Evolutionary conservation across 1,139 yeast genomes (phyloP), one percentile per base, ranked within the genome.

Genomic region (Sugiyamaella grinbergsii): DNA sequence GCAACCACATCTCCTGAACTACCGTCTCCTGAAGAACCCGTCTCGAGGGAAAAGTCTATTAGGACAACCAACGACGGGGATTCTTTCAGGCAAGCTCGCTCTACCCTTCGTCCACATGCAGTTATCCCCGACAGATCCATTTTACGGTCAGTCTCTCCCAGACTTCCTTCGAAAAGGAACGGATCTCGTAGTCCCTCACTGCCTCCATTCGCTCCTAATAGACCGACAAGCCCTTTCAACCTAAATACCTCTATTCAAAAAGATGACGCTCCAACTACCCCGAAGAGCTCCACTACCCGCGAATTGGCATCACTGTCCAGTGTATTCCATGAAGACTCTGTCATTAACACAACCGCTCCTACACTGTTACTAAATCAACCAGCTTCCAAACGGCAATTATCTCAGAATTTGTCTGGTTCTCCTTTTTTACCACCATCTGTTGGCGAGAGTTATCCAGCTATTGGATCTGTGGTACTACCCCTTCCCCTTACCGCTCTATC

Each of bases 111-210:
- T 37, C 43, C 49, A 18, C 39, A 37, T 5, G 24, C 39, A 10
- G 11, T 45, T 4, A 56, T 59, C 16, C 62, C 62, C 2, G 55
- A 55, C 13, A 46, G 63, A 33, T 58, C 62, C 5, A 44, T 52
- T 20, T 48, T 60, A 42, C 39, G 63, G 19, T 54, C 62, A 11
- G 33, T 47, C 6, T 58, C 61, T 8, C 61, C 61, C 2, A 36
- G 50, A 11, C 53, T 50, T 18, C 51, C 36, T 39, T 20, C 3
- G 4, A 13, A 6, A 42, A 33, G 3, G n/a, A 24, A 26, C 15
- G 42, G 29, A 10, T 7, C 13, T 13, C 24, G 19, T 16, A 18
- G 41, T 18, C 36, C 42, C 4, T 18, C 47, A 13, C 16, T 32
- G 24, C 26, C 47, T n/a, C 22, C 47, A 18, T 22, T 20, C 19